These are phyloP conservation scores for Talaromyces sp. DNA, from an alignment of 2,329 filamentous ascomycete genomes.

Conservation along the genomic window DNA sequence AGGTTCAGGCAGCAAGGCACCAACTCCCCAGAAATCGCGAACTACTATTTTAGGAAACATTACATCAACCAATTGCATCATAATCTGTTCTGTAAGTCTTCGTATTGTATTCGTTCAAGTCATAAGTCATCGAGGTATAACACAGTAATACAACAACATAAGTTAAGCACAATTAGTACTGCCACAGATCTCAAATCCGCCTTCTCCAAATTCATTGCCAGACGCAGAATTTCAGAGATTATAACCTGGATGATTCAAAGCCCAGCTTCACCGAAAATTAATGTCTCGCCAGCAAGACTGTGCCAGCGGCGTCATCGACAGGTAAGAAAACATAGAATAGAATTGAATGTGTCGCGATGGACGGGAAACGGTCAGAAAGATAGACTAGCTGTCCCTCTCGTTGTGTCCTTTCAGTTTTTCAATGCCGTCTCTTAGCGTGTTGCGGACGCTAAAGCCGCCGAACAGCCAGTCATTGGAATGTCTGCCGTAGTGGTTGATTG, in stretches of 20 bases:
- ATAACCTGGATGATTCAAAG: conserved; percentile 10
- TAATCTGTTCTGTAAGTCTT: background rate
- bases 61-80: background rate
- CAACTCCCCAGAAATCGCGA: background rate
- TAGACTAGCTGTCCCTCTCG: conserved; percentile 29
- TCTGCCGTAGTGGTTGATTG: conserved; percentile 46
- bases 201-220: background rate
- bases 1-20: background rate
- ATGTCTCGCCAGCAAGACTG: conserved; percentile 14
- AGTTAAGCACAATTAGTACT: background rate
- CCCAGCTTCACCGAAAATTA: conserved; percentile 13
- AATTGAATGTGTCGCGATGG: background rate
- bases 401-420: conserved; percentile 31
- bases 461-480: conserved; percentile 54
- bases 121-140: background rate
- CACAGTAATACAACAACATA: background rate
- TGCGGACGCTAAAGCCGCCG: conserved; percentile 46
- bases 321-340: background rate
- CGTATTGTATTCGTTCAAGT: background rate
- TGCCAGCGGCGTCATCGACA: conserved; percentile 11
- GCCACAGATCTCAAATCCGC: conserved; percentile 12
- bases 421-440: conserved; percentile 43
- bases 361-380: background rate
- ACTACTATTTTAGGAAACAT: background rate
- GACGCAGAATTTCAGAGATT: background rate